phyloP scores from a whole-genome alignment of 2,329 filamentous ascomycete genomes.

The Tolypocladium guangdongense region DNA sequence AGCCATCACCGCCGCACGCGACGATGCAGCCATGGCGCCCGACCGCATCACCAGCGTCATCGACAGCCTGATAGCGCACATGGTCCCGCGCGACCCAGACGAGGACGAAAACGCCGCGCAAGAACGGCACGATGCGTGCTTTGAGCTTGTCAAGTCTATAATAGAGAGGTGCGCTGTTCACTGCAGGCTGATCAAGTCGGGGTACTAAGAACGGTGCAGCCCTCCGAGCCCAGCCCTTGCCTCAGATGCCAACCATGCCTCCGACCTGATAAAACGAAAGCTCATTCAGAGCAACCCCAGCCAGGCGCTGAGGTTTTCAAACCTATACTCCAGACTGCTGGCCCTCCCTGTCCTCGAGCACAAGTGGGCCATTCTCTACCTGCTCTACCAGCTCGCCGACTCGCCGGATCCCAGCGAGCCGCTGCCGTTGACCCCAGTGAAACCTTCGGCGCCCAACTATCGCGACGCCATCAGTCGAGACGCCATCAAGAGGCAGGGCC shows the following conservation, averaged over 20 bases:
- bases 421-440: slow-evolving; percentile 32
- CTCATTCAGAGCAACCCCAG: slow-evolving; percentile 68
- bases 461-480: slow-evolving; percentile 26
- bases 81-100: slow-evolving; percentile 54
- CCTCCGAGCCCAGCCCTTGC: slow-evolving; percentile 43
- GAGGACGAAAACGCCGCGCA: slow-evolving; percentile 60
- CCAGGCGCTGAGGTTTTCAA: slow-evolving; percentile 76
- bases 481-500: slow-evolving; percentile 24
- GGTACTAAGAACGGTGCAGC: slow-evolving; percentile 16
- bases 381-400: slow-evolving; percentile 75
- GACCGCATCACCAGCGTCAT: slow-evolving; percentile 69
- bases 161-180: slow-evolving; percentile 35
- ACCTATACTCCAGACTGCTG: slow-evolving; percentile 79
- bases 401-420: slow-evolving; percentile 46
- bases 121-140: slow-evolving; percentile 54
- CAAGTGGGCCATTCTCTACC: slow-evolving; percentile 94
- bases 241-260: slow-evolving; percentile 79
- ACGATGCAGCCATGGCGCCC: slow-evolving; percentile 45
- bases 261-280: slow-evolving; percentile 83
- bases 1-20: slow-evolving; percentile 9
- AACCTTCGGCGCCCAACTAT: slow-evolving; percentile 26
- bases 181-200: neutral
- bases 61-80: slow-evolving; percentile 63
- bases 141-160: slow-evolving; percentile 38
- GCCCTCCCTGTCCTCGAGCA: slow-evolving; percentile 87